phyloP scores from a whole-genome alignment of 148 eudicot genomes.

The Rhododendron mucronatum region DNA sequence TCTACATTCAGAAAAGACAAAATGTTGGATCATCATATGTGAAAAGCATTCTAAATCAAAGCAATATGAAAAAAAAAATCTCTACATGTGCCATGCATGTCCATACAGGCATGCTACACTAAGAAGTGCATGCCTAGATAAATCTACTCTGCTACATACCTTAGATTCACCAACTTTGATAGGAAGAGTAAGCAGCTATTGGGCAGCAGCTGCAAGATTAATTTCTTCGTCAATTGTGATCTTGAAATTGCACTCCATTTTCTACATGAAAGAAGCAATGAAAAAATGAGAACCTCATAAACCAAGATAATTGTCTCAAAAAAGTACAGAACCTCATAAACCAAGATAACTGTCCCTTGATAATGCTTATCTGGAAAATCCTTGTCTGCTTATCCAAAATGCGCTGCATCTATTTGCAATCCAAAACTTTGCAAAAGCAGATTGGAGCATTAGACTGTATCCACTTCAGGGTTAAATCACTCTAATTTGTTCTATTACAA shows the following conservation, averaged over 20 bases:
- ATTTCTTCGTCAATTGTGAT: slow-evolving; percentile 73
- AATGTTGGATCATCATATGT: not conserved
- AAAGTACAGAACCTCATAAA: too few relatives aligned
- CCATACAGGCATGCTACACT: not conserved
- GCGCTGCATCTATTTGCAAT: not conserved
- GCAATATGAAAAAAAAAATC: not conserved
- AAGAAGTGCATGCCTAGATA: too few relatives aligned
- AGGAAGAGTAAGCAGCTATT: slow-evolving; percentile 85
- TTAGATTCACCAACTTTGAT: slow-evolving; percentile 81
- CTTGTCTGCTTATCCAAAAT: too few relatives aligned
- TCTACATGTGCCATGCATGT: not conserved
- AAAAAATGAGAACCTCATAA: not conserved
- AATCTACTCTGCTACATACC: not conserved
- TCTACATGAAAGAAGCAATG: slow-evolving; percentile 25
- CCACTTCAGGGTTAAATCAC: not conserved
- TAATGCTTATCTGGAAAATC: too few relatives aligned
- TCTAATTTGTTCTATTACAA: not conserved
- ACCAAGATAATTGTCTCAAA: too few relatives aligned
- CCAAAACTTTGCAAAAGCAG: not conserved
- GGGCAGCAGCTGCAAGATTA: slow-evolving; percentile 74
- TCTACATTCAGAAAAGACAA: slow-evolving; percentile 30
- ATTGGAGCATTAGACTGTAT: not conserved
- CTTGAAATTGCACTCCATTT: slow-evolving; percentile 94
- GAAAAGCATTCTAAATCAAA: not conserved
- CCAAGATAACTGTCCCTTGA: too few relatives aligned